phyloP scores from a whole-genome alignment of 2,329 filamentous ascomycete genomes.

The Cytospora piceicola region DNA sequence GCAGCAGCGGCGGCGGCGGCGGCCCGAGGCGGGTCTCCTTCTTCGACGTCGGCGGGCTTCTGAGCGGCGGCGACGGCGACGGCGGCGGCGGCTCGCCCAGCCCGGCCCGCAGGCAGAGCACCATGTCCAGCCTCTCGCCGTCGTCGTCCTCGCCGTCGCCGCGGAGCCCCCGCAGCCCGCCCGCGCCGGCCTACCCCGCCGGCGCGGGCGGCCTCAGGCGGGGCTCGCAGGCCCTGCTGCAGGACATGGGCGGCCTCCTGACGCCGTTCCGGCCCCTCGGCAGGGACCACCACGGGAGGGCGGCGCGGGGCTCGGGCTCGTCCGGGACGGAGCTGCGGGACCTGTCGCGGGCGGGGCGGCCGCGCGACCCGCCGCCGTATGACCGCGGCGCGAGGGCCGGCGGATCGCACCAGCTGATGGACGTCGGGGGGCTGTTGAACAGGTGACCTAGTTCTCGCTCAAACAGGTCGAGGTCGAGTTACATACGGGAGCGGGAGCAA shows the following conservation, averaged over 20 bases:
- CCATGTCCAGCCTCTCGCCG: constrained; percentile 47
- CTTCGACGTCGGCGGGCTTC: constrained; percentile 80
- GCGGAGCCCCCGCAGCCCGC: constrained; percentile 41
- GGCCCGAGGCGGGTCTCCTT: constrained; percentile 70
- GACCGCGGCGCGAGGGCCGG: constrained; percentile 17
- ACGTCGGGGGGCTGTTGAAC: constrained; percentile 35
- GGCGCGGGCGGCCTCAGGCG: constrained; percentile 51
- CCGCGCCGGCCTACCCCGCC: constrained; percentile 51
- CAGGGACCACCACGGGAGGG: constrained; percentile 1
- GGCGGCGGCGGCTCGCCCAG: constrained; percentile 42
- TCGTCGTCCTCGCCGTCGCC: constrained; percentile 44
- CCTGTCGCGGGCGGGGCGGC: constrained; percentile 8
- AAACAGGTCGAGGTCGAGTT: not conserved
- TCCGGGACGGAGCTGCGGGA: constrained; percentile 48
- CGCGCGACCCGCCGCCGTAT: constrained; percentile 25
- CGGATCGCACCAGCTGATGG: constrained; percentile 28
- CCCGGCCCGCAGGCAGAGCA: constrained; percentile 45
- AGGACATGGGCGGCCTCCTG: constrained; percentile 61
- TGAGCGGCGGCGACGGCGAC: constrained; percentile 51
- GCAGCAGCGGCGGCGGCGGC: constrained; percentile 47
- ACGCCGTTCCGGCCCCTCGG: constrained; percentile 41
- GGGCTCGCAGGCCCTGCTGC: constrained; percentile 61
- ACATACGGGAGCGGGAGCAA: not conserved
- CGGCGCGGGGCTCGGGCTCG: not conserved
- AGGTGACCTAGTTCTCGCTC: not conserved